Evolutionary conservation across 345 rosid species (phyloP), one percentile per base, ranked within the genome.

Genomic region (Moricandia moricandioides): DNA sequence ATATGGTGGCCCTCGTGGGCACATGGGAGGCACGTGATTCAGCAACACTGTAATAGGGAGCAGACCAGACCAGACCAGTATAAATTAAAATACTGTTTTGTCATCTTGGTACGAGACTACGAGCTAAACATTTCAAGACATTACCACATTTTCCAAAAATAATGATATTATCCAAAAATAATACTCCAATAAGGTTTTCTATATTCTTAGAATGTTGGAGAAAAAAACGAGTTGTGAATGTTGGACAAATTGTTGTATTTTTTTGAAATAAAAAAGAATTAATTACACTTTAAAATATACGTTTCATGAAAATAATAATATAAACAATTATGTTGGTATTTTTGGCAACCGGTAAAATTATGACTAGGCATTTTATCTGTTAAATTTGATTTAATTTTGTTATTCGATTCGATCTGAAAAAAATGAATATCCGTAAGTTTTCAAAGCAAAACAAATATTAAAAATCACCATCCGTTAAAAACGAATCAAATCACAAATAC

Each of bases 1-100:
- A 73, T 61, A 73, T 72, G 80, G 52, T 55, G 9, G 0, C 26
- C 13, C 67, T 45, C 67, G 43, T 77, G 62, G 34, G 27, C 62
- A 70, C 61, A 45, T 77, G 67, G 34, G 1, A 57, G 39, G 76
- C 80, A 71, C 80, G 80, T 77, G 80, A 65, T 65, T 68, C 63
- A 26, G 67, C 12, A 34, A 39, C 17, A 45, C 52, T 45, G 52
- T 45, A 16, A 45, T 45, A 45, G 17, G 49, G 12, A 43, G 49
- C 49, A 43, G 14, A 43, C 30, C 54, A 60, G 14, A 43, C 18
- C 54, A 60, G 24, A 47, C 52, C 4, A 21, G 39, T 45, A 35
- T 59, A 51, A 67, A n/a, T 71, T 65, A 74, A 58, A 67, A 47
- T 67, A 16, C 67, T 51, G 8, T 67, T 75, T 67, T 49, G 73